Evolutionary conservation across 2,329 filamentous ascomycete species (phyloP), one percentile per base, ranked within the genome.

Genomic region (Beauveria medogensis): DNA sequence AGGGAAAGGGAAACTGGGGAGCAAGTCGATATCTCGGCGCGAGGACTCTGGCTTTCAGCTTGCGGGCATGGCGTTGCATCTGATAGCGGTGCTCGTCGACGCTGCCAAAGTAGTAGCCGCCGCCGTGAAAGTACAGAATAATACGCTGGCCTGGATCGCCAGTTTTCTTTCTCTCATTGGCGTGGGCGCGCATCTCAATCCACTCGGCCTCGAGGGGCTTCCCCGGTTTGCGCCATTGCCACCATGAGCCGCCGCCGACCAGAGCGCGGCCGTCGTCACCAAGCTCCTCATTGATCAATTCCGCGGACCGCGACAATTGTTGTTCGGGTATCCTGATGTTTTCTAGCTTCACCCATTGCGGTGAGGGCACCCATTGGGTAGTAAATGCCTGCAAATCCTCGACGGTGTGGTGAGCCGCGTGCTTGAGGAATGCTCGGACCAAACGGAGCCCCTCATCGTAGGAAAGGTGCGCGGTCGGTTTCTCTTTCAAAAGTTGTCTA

Each of bases 71-170:
- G 54, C 93, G 83, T 74, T 99, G 94, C 81, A 99, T 86, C 79
- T 97, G 93, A 75, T 97, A 97, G n/a, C 94, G 87, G 77, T 97
- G 94, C 73, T 96, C 92, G 70, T 97, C 92, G 43, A 97, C 88
- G 67, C 91, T 95, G 16, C 94, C 93, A 71, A 99, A 97, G 75
- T 88, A 99, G 75, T 96, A 97, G 22, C 90, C 93, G 7, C 93
- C 93, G 16, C 94, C 94, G 70, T 97, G 94, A 24, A 97, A 80
- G 74, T 97, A 97, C 26, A 99, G 78, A 84, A 97, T 96, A 62
- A 96, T 86, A 57, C 92, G 85, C 66, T 86, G 86, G 20, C 83
- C 82, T 24, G 81, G 80, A 54, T 84, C 82, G 18, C 76, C 76
- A 0, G 76, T 75, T 69, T 82, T 83, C 71, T 86, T 87, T 61